These are phyloP conservation scores for Diaporthe sp. DNA, from an alignment of 2,329 filamentous ascomycete genomes.

Conservation along the genomic window DNA sequence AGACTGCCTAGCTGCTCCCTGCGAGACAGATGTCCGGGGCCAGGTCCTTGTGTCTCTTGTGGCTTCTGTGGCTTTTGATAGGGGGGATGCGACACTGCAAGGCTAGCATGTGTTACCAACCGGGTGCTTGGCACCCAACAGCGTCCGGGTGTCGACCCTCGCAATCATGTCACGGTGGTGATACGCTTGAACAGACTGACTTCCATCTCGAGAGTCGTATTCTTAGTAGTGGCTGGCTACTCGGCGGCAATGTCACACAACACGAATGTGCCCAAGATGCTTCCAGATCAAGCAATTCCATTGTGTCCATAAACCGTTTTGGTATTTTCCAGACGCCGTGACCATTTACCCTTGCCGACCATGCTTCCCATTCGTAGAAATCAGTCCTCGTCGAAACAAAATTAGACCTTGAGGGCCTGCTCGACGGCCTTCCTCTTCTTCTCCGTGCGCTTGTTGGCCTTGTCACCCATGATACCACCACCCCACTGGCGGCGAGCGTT, in stretches of 20 bases:
- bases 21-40: not conserved
- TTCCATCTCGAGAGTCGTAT: slow-evolving; percentile 43
- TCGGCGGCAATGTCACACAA: slow-evolving; percentile 44
- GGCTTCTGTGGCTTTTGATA: slow-evolving; percentile 16
- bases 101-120: slow-evolving; percentile 20
- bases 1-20: slow-evolving; percentile 28
- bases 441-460: slow-evolving; percentile 82
- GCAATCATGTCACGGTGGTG: slow-evolving; percentile 27
- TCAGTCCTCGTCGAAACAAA: slow-evolving; percentile 41
- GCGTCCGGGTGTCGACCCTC: slow-evolving; percentile 2
- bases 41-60: not conserved
- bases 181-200: slow-evolving; percentile 12
- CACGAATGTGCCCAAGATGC: slow-evolving; percentile 41
- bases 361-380: slow-evolving; percentile 44
- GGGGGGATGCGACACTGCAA: slow-evolving; percentile 20
- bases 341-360: slow-evolving; percentile 42
- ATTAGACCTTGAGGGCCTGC: slow-evolving; percentile 97
- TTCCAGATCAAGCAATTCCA: slow-evolving; percentile 45
- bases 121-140: slow-evolving; percentile 20
- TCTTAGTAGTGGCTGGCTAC: slow-evolving; percentile 43
- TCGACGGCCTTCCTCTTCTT: slow-evolving; percentile 98
- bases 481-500: slow-evolving; percentile 94
- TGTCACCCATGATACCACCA: slow-evolving; percentile 98
- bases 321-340: slow-evolving; percentile 53
- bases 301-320: slow-evolving; percentile 48